Percentiles rank a stretch among this genome's conserved stretches.
Conservation (phyloP, 768 basidiomycete species). For the Chlorophyllum brunneum region DNA sequence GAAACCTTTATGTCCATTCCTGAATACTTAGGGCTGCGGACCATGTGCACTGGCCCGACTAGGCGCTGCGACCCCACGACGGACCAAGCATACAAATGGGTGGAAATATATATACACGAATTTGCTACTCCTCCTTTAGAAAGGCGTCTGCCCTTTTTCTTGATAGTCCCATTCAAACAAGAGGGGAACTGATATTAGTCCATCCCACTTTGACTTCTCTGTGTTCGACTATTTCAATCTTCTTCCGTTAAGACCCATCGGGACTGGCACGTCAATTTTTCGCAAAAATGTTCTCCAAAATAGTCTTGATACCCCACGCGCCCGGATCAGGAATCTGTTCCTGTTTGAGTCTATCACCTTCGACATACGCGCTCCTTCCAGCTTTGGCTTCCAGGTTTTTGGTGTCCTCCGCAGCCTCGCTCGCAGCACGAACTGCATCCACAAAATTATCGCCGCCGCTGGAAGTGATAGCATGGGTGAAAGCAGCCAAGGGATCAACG, state of each 20-base stretch:
- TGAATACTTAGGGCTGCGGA: too few species aligned
- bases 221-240: background rate
- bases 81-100: too few species aligned
- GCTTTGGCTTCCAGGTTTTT: slow-evolving; percentile 78
- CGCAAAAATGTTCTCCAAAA: slow-evolving; percentile 51
- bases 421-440: slow-evolving; percentile 56
- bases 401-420: slow-evolving; percentile 68
- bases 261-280: too few species aligned
- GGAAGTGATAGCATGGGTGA: slow-evolving; percentile 45
- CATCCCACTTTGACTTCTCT: too few species aligned
- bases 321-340: slow-evolving; percentile 80
- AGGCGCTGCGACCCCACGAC: too few species aligned
- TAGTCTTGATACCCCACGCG: slow-evolving; percentile 83
- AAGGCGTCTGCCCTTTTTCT: too few species aligned
- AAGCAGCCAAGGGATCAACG: slow-evolving; percentile 86
- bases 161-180: too few species aligned
- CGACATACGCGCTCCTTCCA: slow-evolving; percentile 86
- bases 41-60: too few species aligned
- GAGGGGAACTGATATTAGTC: too few species aligned
- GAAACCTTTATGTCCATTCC: too few species aligned
- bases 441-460: slow-evolving; percentile 30
- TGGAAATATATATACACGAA: too few species aligned
- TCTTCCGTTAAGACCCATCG: background rate
- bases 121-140: too few species aligned
- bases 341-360: slow-evolving; percentile 56